phyloP scores from a whole-genome alignment of 116 monocot genomes.

The Phalaenopsis hybrid region DNA sequence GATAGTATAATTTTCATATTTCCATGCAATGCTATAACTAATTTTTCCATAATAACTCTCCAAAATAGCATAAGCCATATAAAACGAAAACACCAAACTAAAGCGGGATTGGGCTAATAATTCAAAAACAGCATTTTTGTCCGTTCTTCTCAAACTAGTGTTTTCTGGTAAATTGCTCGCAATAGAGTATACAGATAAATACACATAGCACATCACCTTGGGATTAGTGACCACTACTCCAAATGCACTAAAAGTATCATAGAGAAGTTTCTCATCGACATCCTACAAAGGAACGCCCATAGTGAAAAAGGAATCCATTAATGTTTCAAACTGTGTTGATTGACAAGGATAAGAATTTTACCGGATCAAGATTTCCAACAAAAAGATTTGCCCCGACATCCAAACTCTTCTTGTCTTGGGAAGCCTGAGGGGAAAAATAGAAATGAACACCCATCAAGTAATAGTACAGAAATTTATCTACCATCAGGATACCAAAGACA shows the following conservation, averaged over 20 bases:
- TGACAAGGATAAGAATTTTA: conserved; percentile 12
- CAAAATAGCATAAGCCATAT: not conserved
- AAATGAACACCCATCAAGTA: not conserved
- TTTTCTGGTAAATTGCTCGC: not conserved
- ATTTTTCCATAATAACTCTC: not conserved
- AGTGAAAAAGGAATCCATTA: conserved; percentile 1
- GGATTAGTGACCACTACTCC: conserved; percentile 94
- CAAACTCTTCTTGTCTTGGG: conserved; percentile 97
- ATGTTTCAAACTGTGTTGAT: not conserved
- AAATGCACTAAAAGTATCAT: conserved; percentile 98
- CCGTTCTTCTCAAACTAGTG: not conserved
- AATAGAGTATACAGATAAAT: not conserved
- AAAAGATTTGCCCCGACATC: conserved; percentile 98
- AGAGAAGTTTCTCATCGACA: conserved; percentile 95
- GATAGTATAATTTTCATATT: not conserved
- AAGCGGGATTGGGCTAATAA: not conserved
- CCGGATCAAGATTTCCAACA: conserved; percentile 95
- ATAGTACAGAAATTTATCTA: not conserved
- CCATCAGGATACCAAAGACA: not conserved
- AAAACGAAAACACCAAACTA: not conserved
- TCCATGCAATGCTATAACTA: not conserved
- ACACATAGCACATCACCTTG: conserved; percentile 42
- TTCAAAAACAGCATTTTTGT: not conserved
- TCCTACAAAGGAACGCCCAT: conserved; percentile 40
- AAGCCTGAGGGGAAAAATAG: conserved; percentile 50